Evolutionary conservation across 2,329 filamentous ascomycete genomes (phyloP).

Genomic region (Trichoderma sp.): DNA sequence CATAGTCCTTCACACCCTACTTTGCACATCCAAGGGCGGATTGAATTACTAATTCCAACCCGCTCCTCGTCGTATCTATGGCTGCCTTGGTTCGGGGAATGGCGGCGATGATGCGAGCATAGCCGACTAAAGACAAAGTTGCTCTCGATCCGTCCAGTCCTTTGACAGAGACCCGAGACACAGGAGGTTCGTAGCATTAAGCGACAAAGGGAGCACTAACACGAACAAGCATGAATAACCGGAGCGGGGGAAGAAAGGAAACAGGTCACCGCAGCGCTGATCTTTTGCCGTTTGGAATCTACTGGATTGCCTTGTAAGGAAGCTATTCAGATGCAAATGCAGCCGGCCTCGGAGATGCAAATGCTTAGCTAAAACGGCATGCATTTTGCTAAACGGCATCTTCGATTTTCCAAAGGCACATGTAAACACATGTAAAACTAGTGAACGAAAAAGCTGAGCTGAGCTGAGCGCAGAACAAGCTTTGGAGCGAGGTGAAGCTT

Average conservation of each 20-base stretch:
- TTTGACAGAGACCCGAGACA: neutral
- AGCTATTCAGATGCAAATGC: neutral
- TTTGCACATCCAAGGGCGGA: neutral
- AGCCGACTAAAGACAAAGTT: neutral
- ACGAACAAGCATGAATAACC: neutral
- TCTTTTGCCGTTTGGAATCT: slow-evolving; percentile 3
- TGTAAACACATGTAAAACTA: neutral
- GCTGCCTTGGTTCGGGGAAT: neutral
- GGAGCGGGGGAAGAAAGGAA: slow-evolving; percentile 6
- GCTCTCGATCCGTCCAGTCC: neutral
- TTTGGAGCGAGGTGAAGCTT: neutral
- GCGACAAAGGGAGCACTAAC: neutral
- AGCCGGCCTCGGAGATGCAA: neutral
- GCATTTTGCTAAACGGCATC: neutral
- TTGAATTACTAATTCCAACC: neutral
- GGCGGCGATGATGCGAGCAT: neutral
- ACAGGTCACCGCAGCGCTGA: slow-evolving; percentile 7
- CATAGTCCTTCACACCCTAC: neutral
- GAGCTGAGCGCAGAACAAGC: slow-evolving; percentile 8
- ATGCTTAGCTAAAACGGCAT: neutral
- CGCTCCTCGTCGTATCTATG: neutral
- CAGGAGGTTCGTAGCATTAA: neutral
- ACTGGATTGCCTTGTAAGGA: slow-evolving; percentile 3
- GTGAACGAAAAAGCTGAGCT: neutral
- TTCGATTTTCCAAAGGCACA: neutral